phyloP scores from a whole-genome alignment of 1,284 basidiomycete species.

The Ganoderma resinaceum region DNA sequence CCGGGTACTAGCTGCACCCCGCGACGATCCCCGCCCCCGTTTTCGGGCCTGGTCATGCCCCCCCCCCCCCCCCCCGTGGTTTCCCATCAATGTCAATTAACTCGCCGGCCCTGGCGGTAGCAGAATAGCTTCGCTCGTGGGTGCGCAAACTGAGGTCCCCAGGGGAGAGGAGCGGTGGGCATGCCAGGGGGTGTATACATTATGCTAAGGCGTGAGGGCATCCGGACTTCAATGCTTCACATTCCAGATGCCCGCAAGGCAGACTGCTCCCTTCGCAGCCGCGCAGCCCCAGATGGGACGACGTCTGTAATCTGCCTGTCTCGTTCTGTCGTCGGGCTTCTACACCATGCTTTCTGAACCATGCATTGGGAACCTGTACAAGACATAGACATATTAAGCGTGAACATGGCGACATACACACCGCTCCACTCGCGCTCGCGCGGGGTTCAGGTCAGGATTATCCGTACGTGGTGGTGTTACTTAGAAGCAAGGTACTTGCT shows the following conservation, averaged over 20 bases:
- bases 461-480: not conserved
- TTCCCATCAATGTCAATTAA: too few species aligned
- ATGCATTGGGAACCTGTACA: too few species aligned
- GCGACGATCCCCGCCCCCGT: not conserved
- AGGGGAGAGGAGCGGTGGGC: constrained; percentile 11
- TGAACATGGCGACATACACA: too few species aligned
- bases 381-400: too few species aligned
- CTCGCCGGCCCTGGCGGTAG: too few species aligned
- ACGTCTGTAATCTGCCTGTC: too few species aligned
- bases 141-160: constrained; percentile 11
- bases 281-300: not conserved
- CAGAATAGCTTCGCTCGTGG: constrained; percentile 8
- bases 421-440: constrained; percentile 9
- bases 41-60: not conserved
- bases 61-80: not conserved
- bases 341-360: too few species aligned
- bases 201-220: constrained; percentile 1
- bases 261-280: not conserved
- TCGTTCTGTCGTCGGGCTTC: too few species aligned
- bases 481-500: not conserved
- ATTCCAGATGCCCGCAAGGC: constrained; percentile 9
- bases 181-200: constrained; percentile 2
- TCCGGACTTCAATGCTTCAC: constrained; percentile 12
- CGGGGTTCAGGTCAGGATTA: constrained; percentile 13
- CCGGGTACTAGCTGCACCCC: constrained; percentile 8